Evolutionary conservation across 108 stramenopile species (phyloP).

Genomic region (Cyclotella kingstonii): DNA sequence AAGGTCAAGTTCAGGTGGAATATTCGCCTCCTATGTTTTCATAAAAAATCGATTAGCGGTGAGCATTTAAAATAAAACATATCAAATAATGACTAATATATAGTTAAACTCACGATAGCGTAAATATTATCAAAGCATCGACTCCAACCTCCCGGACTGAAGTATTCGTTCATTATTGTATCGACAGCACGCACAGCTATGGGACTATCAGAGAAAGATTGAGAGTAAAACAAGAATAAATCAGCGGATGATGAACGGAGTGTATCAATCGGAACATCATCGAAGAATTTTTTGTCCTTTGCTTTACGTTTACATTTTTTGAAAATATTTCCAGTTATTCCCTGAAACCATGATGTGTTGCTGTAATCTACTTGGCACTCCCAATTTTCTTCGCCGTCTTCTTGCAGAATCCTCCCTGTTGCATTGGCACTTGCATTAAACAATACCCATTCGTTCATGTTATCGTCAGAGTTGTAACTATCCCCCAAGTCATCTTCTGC

Average conservation of each 20-base stretch:
- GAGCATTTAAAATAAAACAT: not conserved
- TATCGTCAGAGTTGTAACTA: constrained; percentile 14
- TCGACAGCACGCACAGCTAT: constrained; percentile 27
- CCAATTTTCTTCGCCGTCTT: constrained; percentile 25
- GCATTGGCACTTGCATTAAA: constrained; percentile 38
- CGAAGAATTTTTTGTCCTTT: constrained; percentile 16
- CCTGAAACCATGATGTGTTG: constrained; percentile 12
- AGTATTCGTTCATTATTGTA: constrained; percentile 27
- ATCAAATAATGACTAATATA: not conserved
- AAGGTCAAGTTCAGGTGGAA: constrained; percentile 22
- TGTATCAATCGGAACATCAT: constrained; percentile 26
- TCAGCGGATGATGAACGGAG: constrained; percentile 21
- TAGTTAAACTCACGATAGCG: constrained; percentile 16
- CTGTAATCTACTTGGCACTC: constrained; percentile 22
- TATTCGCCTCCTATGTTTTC: no score
- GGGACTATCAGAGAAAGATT: constrained; percentile 22
- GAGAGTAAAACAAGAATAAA: constrained; percentile 35
- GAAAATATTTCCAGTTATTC: constrained; percentile 13
- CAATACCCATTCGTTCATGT: constrained; percentile 36
- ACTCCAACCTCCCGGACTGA: constrained; percentile 39
- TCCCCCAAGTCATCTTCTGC: constrained; percentile 44
- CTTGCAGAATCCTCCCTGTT: constrained; percentile 11
- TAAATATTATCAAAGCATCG: constrained; percentile 38
- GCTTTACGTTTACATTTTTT: constrained; percentile 18
- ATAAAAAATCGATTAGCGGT: not conserved